These are phyloP conservation scores for Coleophoma eucalyptorum DNA, from an alignment of 2,329 filamentous ascomycete genomes.

Conservation along the genomic window DNA sequence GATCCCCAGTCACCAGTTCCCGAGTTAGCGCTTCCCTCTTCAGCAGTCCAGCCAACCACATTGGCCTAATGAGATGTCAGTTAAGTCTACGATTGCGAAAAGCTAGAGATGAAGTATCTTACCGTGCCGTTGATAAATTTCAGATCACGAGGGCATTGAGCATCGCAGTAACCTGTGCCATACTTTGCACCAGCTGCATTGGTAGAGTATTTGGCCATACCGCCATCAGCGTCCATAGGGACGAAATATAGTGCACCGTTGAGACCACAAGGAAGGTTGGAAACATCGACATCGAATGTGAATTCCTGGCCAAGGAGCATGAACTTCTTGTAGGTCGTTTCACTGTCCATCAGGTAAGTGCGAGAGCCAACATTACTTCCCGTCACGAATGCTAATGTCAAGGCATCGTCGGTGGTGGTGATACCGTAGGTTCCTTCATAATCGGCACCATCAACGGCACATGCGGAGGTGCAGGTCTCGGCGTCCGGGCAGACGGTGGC, in stretches of 20 bases:
- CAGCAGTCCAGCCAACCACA: conserved; percentile 45
- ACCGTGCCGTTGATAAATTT: conserved; percentile 51
- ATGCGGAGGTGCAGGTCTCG: conserved; percentile 42
- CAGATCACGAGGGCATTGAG: conserved; percentile 48
- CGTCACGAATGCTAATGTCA: conserved; percentile 56
- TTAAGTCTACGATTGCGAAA: too few relatives aligned
- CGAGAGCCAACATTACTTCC: conserved; percentile 51
- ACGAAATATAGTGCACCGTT: conserved; percentile 70
- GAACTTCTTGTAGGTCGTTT: conserved; percentile 62
- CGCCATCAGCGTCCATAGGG: conserved; percentile 62
- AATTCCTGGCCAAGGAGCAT: conserved; percentile 65
- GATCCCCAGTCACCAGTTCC: conserved; percentile 51
- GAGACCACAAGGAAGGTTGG: conserved; percentile 63
- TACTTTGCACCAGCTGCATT: conserved; percentile 57
- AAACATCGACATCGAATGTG: conserved; percentile 71
- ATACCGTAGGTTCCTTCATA: conserved; percentile 51
- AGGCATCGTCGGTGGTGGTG: conserved; percentile 44
- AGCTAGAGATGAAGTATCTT: too few relatives aligned
- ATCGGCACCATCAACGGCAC: conserved; percentile 51
- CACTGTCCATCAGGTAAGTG: conserved; percentile 61
- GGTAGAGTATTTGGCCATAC: conserved; percentile 42
- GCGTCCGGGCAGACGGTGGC: conserved; percentile 37
- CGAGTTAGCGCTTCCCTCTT: conserved; percentile 44
- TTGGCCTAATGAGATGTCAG: too few relatives aligned
- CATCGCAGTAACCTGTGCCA: conserved; percentile 62